Evolutionary conservation across 208 protist genomes (phyloP).

Genomic region (Trypanosoma scelopori): DNA sequence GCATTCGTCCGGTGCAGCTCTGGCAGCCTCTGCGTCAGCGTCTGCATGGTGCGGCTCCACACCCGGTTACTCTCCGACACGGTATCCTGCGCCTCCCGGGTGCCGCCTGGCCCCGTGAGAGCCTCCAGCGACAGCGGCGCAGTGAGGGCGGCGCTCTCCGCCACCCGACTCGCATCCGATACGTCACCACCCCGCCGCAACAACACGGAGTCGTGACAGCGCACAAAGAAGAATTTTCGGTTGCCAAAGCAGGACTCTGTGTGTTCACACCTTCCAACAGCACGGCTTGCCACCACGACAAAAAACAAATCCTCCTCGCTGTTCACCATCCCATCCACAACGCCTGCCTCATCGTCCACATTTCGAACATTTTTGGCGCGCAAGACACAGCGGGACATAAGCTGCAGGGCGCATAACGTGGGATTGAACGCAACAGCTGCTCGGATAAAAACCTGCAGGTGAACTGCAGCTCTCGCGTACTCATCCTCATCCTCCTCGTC

Average conservation of each 20-base stretch:
- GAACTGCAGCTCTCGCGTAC: not conserved
- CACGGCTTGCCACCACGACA: constrained; percentile 60
- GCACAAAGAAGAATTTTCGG: constrained; percentile 73
- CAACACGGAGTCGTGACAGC: not conserved
- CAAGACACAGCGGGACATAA: constrained; percentile 64
- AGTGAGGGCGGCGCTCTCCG: not conserved
- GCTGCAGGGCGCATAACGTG: constrained; percentile 56
- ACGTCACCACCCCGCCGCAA: not conserved
- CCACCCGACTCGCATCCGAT: not conserved
- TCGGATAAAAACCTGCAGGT: constrained; percentile 48
- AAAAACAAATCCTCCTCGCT: constrained; percentile 35
- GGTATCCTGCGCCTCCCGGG: too few relatives aligned
- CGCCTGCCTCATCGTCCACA: constrained; percentile 31
- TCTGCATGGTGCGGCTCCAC: constrained; percentile 7
- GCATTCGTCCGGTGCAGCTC: not conserved
- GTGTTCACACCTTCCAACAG: constrained; percentile 57
- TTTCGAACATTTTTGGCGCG: constrained; percentile 40
- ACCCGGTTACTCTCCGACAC: not conserved
- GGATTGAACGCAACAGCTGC: constrained; percentile 50
- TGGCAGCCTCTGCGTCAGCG: not conserved
- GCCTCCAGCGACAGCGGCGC: too few relatives aligned
- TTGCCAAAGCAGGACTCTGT: constrained; percentile 73
- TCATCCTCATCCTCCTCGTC: not conserved
- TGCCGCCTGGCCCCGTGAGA: too few relatives aligned
- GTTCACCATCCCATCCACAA: not conserved